Evolutionary conservation across 2,329 filamentous ascomycete species (phyloP), one percentile per base, ranked within the genome.

Genomic region (Alternaria sp.): DNA sequence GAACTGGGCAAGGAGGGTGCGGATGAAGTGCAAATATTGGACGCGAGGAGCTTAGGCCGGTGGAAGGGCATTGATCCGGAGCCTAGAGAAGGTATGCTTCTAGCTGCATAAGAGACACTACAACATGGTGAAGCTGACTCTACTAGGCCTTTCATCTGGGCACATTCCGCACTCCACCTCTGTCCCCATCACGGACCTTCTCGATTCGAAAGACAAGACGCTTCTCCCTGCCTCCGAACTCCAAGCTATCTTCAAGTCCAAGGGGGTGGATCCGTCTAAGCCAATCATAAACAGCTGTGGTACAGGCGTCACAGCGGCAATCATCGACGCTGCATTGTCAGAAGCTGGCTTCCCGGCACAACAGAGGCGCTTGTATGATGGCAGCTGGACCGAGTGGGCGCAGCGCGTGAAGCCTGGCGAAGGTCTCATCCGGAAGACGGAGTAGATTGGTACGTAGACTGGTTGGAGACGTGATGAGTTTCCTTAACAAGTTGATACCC

Each of bases 371-470:
- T 84, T 99, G 22, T 99, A 99, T 73, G 95, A 99, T 78, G 95
- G 95, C 48, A 97, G 94, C 79, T 99, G 95, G 95, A 98, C 95
- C 86, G 96, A 84, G 88, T 91, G 88, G 88, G 89, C 88, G 38
- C 88, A 90, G 72, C 82, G 88, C 57, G 87, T 89, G 41, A 82
- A 82, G 59, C 83, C 87, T 24, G 82, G 84, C 3, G 89, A 91
- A 41, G 85, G 85, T 57, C 79, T 91, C 62, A 90, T 91, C 69
- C 71, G 81, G 53, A 90, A 88, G 75, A 80, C 62, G 5, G 67
- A 73, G 18, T 57, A 55, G 18, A 16, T 18, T 8, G 24, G 1
- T 5, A 14, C 5, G 9, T 7, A 32, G 18, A 7, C 24, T 43
- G 18, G 30, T 9, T 24, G 20, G n/a, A 36, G n/a, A 11, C 5